A percentile compares a stretch with the other conserved stretches of the same genome.
These are phyloP conservation scores for Cyclocybe cylindracea DNA, from an alignment of 768 basidiomycete genomes.

Conservation along the genomic window DNA sequence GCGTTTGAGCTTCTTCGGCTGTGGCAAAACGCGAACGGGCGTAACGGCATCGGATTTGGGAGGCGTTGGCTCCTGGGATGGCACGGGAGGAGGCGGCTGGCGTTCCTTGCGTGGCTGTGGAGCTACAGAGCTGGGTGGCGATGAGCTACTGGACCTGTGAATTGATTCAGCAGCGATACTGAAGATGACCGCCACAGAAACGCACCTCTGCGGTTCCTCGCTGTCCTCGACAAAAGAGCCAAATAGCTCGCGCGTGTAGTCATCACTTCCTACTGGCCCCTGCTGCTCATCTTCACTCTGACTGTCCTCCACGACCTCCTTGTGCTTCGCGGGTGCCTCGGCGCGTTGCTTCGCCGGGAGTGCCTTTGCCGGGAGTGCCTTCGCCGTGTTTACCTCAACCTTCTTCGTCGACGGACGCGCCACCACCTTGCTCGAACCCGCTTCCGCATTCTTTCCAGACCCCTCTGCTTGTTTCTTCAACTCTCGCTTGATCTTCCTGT, in stretches of 20 bases:
- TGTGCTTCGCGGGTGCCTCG: too few relatives aligned
- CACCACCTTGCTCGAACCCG: not conserved
- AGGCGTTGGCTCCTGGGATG: conserved; percentile 7
- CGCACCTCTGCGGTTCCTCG: not conserved
- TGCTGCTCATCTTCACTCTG: not conserved
- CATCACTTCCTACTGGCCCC: conserved; percentile 8
- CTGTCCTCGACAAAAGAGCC: conserved; percentile 11
- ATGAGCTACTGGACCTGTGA: conserved; percentile 1
- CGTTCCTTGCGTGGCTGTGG: not conserved
- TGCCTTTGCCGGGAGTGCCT: not conserved
- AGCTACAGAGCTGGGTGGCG: not conserved
- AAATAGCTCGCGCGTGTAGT: conserved; percentile 11
- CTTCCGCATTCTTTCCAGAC: not conserved
- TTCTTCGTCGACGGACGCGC: too few relatives aligned
- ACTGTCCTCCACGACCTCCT: not conserved
- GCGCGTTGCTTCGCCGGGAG: too few relatives aligned
- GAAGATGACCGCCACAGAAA: not conserved
- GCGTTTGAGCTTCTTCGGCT: conserved; percentile 5
- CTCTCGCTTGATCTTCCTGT: conserved; percentile 38
- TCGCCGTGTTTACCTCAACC: not conserved
- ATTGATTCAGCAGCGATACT: not conserved
- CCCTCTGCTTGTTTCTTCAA: conserved; percentile 30
- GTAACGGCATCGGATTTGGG: not conserved
- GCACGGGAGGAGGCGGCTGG: not conserved
- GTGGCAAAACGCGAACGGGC: not conserved